These are phyloP conservation scores for Rhododendron mucronatum DNA, from an alignment of 148 eudicot genomes.

Conservation along the genomic window DNA sequence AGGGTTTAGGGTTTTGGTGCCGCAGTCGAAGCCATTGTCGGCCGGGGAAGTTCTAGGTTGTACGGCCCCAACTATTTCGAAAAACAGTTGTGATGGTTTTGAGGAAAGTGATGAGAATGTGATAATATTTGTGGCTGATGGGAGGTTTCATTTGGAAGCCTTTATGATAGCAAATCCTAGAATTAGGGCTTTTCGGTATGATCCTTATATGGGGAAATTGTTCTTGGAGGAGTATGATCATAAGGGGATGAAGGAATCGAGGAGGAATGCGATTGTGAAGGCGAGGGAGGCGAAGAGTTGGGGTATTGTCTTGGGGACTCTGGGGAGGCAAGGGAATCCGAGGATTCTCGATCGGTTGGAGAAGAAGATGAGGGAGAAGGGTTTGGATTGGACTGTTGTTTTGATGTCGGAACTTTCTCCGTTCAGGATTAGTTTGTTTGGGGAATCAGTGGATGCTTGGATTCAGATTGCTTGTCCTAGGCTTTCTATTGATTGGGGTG, in stretches of 20 bases:
- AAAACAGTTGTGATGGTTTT: conserved; percentile 8
- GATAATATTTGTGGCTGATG: conserved; percentile 79
- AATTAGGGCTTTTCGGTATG: conserved; percentile 70
- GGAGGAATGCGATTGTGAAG: conserved; percentile 68
- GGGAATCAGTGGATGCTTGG: conserved; percentile 93
- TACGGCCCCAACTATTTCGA: conserved; percentile 61
- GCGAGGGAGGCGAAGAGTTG: conserved; percentile 63
- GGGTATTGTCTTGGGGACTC: conserved; percentile 90
- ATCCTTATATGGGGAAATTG: conserved; percentile 82
- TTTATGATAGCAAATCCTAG: conserved; percentile 93
- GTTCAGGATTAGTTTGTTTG: conserved; percentile 60
- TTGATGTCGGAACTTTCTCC: conserved; percentile 93
- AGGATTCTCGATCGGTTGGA: conserved; percentile 72
- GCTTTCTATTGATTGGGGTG: conserved; percentile 97
- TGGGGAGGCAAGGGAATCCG: conserved; percentile 95
- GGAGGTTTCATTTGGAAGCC: conserved; percentile 95
- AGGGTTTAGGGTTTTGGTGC: conserved; percentile 90
- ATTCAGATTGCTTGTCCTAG: conserved; percentile 91
- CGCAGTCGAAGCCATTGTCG: conserved; percentile 81
- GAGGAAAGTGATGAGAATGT: conserved; percentile 50
- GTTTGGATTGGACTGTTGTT: conserved; percentile 58
- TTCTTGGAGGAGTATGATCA: conserved; percentile 96
- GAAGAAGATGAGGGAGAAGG: conserved; percentile 75
- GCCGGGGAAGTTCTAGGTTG: conserved; percentile 94
- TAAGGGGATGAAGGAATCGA: conserved; percentile 68